These are phyloP conservation scores for Cytidiella melzeri DNA, from an alignment of 768 basidiomycete species.

Conservation along the genomic window DNA sequence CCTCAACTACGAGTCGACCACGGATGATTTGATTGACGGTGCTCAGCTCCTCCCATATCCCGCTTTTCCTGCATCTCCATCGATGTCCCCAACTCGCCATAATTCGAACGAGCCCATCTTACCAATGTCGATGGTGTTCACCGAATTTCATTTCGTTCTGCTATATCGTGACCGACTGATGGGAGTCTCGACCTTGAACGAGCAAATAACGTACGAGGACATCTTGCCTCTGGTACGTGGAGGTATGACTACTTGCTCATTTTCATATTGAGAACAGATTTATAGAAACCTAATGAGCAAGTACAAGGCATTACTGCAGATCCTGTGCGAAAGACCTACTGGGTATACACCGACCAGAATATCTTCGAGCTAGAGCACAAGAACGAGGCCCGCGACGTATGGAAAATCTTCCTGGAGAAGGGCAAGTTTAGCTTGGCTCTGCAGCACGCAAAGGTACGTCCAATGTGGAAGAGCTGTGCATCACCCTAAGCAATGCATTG, in stretches of 20 bases:
- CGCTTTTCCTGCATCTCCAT: constrained; percentile 27
- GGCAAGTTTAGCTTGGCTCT: constrained; percentile 75
- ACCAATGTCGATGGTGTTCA: constrained; percentile 76
- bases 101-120: constrained; percentile 28
- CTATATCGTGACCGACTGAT: constrained; percentile 75
- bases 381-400: constrained; percentile 92
- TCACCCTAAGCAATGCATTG: background rate
- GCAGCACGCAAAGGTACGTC: constrained; percentile 74
- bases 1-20: constrained; percentile 60
- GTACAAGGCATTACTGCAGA: constrained; percentile 77
- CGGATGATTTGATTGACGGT: constrained; percentile 73
- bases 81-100: constrained; percentile 24
- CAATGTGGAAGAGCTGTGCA: background rate
- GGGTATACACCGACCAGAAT: constrained; percentile 87
- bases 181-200: constrained; percentile 75
- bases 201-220: constrained; percentile 81
- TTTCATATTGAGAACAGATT: background rate
- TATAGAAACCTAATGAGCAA: constrained; percentile 67
- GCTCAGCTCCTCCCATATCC: constrained; percentile 81
- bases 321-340: constrained; percentile 83
- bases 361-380: constrained; percentile 81
- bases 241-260: constrained; percentile 16
- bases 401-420: constrained; percentile 83
- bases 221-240: constrained; percentile 63
- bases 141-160: constrained; percentile 89